Conservation (phyloP, 1,284 basidiomycete genomes). For the Ustilago xerochloae region DNA sequence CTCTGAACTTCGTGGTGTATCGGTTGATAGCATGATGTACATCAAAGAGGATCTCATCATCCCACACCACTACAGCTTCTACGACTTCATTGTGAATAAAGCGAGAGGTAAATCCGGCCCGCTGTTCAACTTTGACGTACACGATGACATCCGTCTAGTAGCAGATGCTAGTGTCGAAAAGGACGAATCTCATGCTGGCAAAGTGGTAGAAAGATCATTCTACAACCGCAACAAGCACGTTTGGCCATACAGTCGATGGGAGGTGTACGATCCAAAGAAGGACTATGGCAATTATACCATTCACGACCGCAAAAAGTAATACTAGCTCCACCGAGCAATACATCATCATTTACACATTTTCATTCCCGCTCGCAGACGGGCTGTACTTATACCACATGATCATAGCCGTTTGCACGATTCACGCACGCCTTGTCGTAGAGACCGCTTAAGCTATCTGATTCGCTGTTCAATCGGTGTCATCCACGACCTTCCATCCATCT, state of each 20-base stretch:
- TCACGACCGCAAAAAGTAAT: slow-evolving; percentile 47
- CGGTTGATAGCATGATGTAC: slow-evolving; percentile 97
- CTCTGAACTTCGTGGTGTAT: slow-evolving; percentile 86
- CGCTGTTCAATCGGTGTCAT: neutral
- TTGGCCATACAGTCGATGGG: slow-evolving; percentile 79
- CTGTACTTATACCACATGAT: slow-evolving; percentile 14
- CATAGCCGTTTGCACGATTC: neutral
- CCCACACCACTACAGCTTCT: slow-evolving; percentile 91
- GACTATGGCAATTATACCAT: slow-evolving; percentile 62
- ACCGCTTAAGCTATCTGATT: neutral
- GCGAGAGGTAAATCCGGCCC: slow-evolving; percentile 97
- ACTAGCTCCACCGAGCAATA: neutral
- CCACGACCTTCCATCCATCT: slow-evolving; percentile 39
- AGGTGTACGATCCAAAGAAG: slow-evolving; percentile 59
- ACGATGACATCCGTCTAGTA: slow-evolving; percentile 95
- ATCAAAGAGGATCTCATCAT: slow-evolving; percentile 75
- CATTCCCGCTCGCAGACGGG: too few species aligned
- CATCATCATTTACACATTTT: neutral
- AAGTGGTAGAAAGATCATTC: slow-evolving; percentile 93
- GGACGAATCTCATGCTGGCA: slow-evolving; percentile 97
- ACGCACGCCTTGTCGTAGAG: neutral
- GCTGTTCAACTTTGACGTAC: slow-evolving; percentile 98
- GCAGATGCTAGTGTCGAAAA: slow-evolving; percentile 95
- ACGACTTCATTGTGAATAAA: slow-evolving; percentile 98
- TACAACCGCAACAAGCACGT: slow-evolving; percentile 98